These are phyloP conservation scores for Acer yangbiense DNA, from an alignment of 345 rosid species.

Conservation along the genomic window DNA sequence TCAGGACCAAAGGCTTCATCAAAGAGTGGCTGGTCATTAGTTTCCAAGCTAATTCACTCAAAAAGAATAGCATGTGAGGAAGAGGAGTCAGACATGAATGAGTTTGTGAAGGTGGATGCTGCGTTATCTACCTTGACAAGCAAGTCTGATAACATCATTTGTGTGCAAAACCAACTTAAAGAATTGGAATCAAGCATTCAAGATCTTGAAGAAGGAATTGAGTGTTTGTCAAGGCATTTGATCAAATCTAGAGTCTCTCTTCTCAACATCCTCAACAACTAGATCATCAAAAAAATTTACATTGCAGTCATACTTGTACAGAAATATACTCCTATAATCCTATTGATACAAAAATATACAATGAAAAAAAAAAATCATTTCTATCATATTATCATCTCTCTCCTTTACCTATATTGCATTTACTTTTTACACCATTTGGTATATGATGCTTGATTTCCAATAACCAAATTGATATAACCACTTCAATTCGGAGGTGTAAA, in stretches of 20 bases:
- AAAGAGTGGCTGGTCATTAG: constrained; percentile 37
- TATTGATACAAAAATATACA: too few species aligned
- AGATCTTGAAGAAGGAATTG: constrained; percentile 48
- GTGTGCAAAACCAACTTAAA: constrained; percentile 26
- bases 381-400: background rate
- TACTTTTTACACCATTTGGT: too few species aligned
- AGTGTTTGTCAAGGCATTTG: constrained; percentile 38
- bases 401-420: background rate
- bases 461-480: background rate
- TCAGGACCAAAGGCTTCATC: constrained; percentile 29
- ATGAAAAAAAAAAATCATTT: background rate
- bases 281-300: background rate
- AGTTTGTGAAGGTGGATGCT: constrained; percentile 32
- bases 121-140: constrained; percentile 26
- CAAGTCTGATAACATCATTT: constrained; percentile 21
- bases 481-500: background rate
- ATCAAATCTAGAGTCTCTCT: constrained; percentile 46
- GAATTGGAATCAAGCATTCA: constrained; percentile 40
- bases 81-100: constrained; percentile 28
- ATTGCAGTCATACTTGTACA: background rate
- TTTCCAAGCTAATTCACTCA: constrained; percentile 38
- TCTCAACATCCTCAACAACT: constrained; percentile 39
- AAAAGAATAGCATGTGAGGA: constrained; percentile 24
- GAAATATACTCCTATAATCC: background rate
- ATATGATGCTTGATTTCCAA: background rate